phyloP scores from a whole-genome alignment of 2,329 filamentous ascomycete species.

The Aspergillus transmontanensis region DNA sequence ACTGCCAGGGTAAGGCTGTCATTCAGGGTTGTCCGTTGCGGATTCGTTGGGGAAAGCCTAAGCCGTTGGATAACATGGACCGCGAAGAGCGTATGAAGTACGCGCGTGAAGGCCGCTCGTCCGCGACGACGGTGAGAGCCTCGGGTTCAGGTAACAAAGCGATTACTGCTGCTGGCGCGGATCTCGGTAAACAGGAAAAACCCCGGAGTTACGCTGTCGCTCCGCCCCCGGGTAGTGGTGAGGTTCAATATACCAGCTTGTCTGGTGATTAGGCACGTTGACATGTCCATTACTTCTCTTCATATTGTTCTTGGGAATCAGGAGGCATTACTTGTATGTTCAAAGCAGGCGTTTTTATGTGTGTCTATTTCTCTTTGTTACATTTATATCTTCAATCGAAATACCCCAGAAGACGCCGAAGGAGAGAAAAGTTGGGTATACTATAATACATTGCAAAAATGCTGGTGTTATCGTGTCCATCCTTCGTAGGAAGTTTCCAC shows the following conservation, averaged over 20 bases:
- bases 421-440: conserved; percentile 39
- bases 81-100: conserved; percentile 80
- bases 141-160: conserved; percentile 36
- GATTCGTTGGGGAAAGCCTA: conserved; percentile 90
- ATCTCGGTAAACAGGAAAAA: conserved; percentile 41
- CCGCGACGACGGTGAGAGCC: conserved; percentile 53
- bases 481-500: background rate
- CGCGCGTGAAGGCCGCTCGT: conserved; percentile 72
- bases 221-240: conserved; percentile 75
- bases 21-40: conserved; percentile 88
- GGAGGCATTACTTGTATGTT: conserved; percentile 30
- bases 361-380: conserved; percentile 28
- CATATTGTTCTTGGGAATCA: conserved; percentile 26
- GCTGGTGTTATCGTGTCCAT: conserved; percentile 10
- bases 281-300: conserved; percentile 14
- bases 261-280: conserved; percentile 65
- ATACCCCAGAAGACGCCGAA: conserved; percentile 36
- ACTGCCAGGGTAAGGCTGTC: conserved; percentile 84
- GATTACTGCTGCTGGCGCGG: conserved; percentile 44
- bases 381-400: conserved; percentile 28
- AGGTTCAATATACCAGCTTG: conserved; percentile 83
- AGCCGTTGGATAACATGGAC: conserved; percentile 88
- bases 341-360: conserved; percentile 39
- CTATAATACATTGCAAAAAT: conserved; percentile 38
- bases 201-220: conserved; percentile 58